Conservation (phyloP, 2,329 filamentous ascomycete genomes). For the Peltaster fructicola region DNA sequence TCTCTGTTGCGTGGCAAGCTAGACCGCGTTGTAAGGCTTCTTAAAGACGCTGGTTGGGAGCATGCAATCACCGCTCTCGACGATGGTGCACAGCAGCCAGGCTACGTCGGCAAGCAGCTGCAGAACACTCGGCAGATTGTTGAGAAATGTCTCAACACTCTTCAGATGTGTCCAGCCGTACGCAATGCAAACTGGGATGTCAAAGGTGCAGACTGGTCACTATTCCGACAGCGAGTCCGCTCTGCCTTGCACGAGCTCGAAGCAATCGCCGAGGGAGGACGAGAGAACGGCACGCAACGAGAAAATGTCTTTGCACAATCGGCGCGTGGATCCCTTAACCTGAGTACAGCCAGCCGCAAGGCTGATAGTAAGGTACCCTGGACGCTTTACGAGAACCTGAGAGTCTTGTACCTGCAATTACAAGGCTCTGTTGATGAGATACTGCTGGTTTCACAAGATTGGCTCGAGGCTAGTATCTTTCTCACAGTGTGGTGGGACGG, state of each 20-base stretch:
- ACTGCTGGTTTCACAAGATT: constrained; percentile 63
- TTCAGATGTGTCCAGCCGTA: constrained; percentile 56
- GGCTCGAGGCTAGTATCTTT: constrained; percentile 75
- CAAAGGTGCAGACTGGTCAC: constrained; percentile 60
- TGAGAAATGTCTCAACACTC: constrained; percentile 46
- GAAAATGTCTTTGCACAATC: constrained; percentile 17
- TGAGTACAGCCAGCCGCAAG: constrained; percentile 49
- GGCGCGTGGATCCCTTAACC: constrained; percentile 35
- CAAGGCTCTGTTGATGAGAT: constrained; percentile 62
- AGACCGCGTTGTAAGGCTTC: constrained; percentile 43
- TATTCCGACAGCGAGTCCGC: constrained; percentile 62
- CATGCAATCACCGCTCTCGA: constrained; percentile 44
- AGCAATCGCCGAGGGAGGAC: constrained; percentile 64
- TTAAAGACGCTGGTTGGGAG: constrained; percentile 63
- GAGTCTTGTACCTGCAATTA: constrained; percentile 62
- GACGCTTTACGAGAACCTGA: constrained; percentile 74
- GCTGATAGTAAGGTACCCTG: constrained; percentile 78
- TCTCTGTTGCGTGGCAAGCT: constrained; percentile 61
- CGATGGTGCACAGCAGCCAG: constrained; percentile 43
- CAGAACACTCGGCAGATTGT: constrained; percentile 59
- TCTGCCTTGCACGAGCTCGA: constrained; percentile 54
- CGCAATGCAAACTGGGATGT: constrained; percentile 62
- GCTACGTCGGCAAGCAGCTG: constrained; percentile 61
- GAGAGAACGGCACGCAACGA: constrained; percentile 31
- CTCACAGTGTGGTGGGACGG: constrained; percentile 89